phyloP scores from a whole-genome alignment of 2,329 filamentous ascomycete species.

The Lasiodiplodia citricola region DNA sequence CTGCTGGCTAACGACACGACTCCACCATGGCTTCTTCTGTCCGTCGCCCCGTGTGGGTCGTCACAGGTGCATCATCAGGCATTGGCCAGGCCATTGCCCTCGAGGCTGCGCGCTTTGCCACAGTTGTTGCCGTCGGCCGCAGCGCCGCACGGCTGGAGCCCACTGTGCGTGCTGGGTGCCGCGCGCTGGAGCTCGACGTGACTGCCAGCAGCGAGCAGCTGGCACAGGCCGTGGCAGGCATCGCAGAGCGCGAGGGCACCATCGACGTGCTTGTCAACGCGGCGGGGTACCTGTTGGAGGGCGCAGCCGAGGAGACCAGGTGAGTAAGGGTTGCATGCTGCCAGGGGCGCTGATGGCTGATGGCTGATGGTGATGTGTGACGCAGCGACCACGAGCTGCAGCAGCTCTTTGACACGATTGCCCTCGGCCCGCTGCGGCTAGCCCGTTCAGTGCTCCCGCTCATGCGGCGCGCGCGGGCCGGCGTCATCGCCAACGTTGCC shows the following conservation, averaged over 20 bases:
- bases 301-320: slow-evolving; percentile 54
- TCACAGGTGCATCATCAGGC: slow-evolving; percentile 56
- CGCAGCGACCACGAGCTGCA: slow-evolving; percentile 47
- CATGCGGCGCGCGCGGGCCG: slow-evolving; percentile 49
- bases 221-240: slow-evolving; percentile 42
- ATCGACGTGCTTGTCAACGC: slow-evolving; percentile 56
- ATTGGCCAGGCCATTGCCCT: slow-evolving; percentile 54
- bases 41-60: slow-evolving; percentile 51
- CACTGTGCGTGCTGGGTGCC: slow-evolving; percentile 44
- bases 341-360: slow-evolving; percentile 35
- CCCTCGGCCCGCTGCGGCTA: slow-evolving; percentile 59
- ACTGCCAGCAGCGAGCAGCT: slow-evolving; percentile 43
- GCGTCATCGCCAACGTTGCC: slow-evolving; percentile 55
- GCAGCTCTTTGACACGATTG: slow-evolving; percentile 57
- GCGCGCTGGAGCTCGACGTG: slow-evolving; percentile 49
- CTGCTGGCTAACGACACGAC: background rate
- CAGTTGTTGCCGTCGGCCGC: slow-evolving; percentile 56
- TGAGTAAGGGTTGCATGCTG: slow-evolving; percentile 31
- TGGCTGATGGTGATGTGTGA: slow-evolving; percentile 38
- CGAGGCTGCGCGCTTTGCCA: slow-evolving; percentile 50
- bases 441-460: slow-evolving; percentile 55
- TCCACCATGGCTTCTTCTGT: background rate
- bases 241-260: slow-evolving; percentile 45
- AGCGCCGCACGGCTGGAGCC: slow-evolving; percentile 42
- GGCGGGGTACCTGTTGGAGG: slow-evolving; percentile 52